Conservation (phyloP, 1,139 yeast genomes). For the Pneumocystis carinii region DNA sequence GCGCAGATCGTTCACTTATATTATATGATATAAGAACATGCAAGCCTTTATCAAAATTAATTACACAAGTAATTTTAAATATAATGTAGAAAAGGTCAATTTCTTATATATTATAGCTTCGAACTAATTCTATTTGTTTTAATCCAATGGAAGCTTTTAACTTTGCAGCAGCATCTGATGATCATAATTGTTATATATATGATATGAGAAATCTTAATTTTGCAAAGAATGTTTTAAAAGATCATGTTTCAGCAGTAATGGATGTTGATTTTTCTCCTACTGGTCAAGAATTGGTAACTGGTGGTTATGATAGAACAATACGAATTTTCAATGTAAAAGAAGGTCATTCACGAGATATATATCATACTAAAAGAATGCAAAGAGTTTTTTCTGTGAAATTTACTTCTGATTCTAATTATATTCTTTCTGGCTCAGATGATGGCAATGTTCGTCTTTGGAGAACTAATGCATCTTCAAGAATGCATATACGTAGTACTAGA, state of each 20-base stretch:
- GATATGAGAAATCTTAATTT: conserved; percentile 85
- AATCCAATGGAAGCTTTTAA: conserved; percentile 96
- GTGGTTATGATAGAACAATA: conserved; percentile 85
- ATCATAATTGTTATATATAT: conserved; percentile 86
- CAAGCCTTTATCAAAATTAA: conserved; percentile 81
- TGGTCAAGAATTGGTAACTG: conserved; percentile 90
- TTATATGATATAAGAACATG: conserved; percentile 86
- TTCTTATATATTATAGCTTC: conserved; percentile 29
- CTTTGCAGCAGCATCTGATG: conserved; percentile 86
- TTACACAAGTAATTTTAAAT: conserved; percentile 28
- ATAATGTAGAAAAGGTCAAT: background rate
- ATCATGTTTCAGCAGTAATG: conserved; percentile 91
- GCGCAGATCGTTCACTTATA: conserved; percentile 81
- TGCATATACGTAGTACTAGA: conserved; percentile 64
- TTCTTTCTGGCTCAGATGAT: conserved; percentile 87
- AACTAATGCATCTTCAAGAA: conserved; percentile 66
- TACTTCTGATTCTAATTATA: conserved; percentile 77
- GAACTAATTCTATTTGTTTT: conserved; percentile 83
- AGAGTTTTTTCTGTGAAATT: conserved; percentile 70
- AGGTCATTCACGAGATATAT: conserved; percentile 89
- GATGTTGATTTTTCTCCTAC: conserved; percentile 93
- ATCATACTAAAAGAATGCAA: conserved; percentile 97
- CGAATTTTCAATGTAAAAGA: conserved; percentile 60
- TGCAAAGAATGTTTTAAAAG: conserved; percentile 74
- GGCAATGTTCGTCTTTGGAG: conserved; percentile 93